A percentile compares a stretch with the other conserved stretches of the same genome.
Evolutionary conservation across 2,329 filamentous ascomycete species (phyloP).

Genomic region (Ilyonectria sp.): DNA sequence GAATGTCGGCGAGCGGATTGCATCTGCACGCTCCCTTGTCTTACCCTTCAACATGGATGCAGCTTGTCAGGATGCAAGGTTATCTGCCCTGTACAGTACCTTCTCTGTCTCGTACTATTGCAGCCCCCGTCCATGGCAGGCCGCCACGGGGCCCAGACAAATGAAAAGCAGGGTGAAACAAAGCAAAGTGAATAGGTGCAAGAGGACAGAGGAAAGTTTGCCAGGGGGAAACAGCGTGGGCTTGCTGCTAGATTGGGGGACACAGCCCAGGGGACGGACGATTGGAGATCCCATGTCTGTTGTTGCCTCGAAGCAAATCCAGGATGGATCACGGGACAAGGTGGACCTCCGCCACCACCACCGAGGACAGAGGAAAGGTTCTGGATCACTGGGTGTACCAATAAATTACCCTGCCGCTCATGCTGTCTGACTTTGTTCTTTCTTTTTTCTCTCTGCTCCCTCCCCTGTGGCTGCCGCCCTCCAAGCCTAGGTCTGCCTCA

Average conservation of each 20-base stretch:
- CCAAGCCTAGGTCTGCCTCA: neutral
- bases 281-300: conserved; percentile 5
- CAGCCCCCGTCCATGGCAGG: conserved; percentile 7
- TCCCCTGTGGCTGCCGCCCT: neutral
- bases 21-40: conserved; percentile 32
- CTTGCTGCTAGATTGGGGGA: neutral
- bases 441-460: neutral
- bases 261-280: neutral
- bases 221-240: neutral
- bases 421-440: conserved; percentile 28
- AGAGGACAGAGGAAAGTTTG: neutral
- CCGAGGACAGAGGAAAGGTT: neutral
- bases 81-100: conserved; percentile 18
- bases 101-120: neutral
- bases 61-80: conserved; percentile 22
- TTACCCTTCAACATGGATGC: conserved; percentile 14
- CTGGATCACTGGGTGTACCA: neutral
- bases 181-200: conserved; percentile 5
- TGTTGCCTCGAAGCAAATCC: neutral
- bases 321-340: neutral
- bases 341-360: neutral
- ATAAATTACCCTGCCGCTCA: conserved; percentile 7
- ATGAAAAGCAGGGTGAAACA: conserved; percentile 12
- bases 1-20: conserved; percentile 40
- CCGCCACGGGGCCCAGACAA: neutral